Conservation (phyloP, 176 grass and related monocot genomes). For the Calamus simplicifolius region DNA sequence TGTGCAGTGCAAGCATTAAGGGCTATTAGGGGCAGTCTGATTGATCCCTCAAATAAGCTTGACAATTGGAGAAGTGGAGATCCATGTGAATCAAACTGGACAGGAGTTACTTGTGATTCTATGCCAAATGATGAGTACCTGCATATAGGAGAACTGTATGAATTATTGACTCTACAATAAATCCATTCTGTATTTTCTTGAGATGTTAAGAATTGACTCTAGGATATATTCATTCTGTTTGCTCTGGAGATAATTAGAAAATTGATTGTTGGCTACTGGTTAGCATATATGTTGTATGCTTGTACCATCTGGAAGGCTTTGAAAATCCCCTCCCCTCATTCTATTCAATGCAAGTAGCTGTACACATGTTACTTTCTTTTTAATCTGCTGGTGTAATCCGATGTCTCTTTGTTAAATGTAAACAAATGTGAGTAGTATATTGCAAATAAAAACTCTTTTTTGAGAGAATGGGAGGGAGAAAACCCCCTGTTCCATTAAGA, state of each 20-base stretch:
- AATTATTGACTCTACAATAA: neutral
- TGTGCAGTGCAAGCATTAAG: slow-evolving; percentile 53
- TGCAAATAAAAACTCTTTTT: too few species aligned
- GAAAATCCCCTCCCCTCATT: neutral
- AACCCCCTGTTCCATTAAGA: too few species aligned
- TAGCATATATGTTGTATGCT: too few species aligned
- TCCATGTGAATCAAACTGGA: slow-evolving; percentile 81
- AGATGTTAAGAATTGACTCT: too few species aligned
- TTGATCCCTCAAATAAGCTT: slow-evolving; percentile 68
- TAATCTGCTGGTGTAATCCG: neutral
- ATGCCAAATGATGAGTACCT: slow-evolving; percentile 33
- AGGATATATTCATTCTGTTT: too few species aligned
- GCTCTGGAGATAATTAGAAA: too few species aligned
- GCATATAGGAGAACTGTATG: slow-evolving; percentile 77
- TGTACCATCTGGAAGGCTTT: neutral
- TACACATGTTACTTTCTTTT: neutral
- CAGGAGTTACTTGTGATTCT: slow-evolving; percentile 45
- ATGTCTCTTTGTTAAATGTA: neutral
- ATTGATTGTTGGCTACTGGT: too few species aligned
- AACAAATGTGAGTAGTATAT: too few species aligned
- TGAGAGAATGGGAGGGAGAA: too few species aligned
- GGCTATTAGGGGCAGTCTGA: slow-evolving; percentile 39
- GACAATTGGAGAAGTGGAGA: slow-evolving; percentile 65
- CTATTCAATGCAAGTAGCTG: slow-evolving; percentile 2
- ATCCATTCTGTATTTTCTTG: too few species aligned